Percentiles rank a stretch among this genome's conserved stretches.
These are phyloP conservation scores for Solanum chacoense DNA, from an alignment of 305 asterid species.

Conservation along the genomic window DNA sequence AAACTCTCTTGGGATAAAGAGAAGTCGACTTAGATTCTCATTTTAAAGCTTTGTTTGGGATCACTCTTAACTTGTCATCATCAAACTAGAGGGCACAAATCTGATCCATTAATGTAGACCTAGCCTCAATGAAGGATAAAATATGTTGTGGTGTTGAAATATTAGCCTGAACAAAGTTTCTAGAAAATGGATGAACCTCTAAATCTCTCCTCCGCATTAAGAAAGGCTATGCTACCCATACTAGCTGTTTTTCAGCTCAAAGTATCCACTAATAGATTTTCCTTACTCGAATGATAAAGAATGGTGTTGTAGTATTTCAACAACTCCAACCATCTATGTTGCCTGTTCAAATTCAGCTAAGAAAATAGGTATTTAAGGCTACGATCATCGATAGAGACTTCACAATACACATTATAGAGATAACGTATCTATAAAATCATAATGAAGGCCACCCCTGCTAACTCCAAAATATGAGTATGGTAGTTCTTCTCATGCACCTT, in stretches of 20 bases:
- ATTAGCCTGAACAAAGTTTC: neutral
- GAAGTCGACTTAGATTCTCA: neutral
- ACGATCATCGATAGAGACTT: neutral
- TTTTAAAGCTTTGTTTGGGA: neutral
- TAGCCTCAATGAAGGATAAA: neutral
- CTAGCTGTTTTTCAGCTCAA: neutral
- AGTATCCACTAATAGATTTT: neutral
- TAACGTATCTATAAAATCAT: neutral
- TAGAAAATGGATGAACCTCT: neutral
- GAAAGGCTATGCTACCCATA: neutral
- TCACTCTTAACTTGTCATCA: neutral
- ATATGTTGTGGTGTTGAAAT: neutral
- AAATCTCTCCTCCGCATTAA: neutral
- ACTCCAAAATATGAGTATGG: neutral
- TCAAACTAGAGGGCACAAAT: neutral
- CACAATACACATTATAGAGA: neutral
- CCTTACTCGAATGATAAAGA: neutral
- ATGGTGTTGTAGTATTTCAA: neutral
- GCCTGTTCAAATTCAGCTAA: too few species aligned
- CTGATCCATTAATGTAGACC: neutral
- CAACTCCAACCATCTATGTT: neutral
- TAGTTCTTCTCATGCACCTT: neutral
- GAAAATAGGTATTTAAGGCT: neutral
- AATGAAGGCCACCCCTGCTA: neutral
- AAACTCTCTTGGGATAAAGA: neutral